Evolutionary conservation across 306 rosid species (phyloP).

Genomic region (Vigna angularis): DNA sequence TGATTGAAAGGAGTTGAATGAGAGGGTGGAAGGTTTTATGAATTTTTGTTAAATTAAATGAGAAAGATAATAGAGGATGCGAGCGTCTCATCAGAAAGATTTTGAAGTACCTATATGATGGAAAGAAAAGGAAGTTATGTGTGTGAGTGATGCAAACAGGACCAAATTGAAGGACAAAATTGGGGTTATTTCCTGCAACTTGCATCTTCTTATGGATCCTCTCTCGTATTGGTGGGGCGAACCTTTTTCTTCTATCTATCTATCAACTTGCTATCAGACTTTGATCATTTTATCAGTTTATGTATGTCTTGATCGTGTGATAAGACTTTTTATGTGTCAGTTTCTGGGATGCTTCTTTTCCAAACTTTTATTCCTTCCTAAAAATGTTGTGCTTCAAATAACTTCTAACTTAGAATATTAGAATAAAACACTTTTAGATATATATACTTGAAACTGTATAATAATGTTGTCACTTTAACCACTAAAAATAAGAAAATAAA

Average conservation of each 20-base stretch:
- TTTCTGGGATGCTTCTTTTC: neutral
- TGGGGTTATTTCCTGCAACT: constrained; percentile 16
- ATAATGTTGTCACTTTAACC: no score
- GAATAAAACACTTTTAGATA: neutral
- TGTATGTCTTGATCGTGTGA: neutral
- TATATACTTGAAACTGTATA: no score
- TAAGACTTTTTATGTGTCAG: constrained; percentile 1
- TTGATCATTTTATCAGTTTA: constrained; percentile 13
- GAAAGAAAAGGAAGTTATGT: neutral
- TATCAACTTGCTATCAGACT: constrained; percentile 29
- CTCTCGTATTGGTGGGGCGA: constrained; percentile 15
- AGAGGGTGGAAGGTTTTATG: neutral
- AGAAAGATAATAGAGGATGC: neutral
- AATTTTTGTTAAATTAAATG: neutral
- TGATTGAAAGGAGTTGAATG: neutral
- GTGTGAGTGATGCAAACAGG: neutral
- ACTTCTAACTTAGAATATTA: neutral
- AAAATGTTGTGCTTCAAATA: neutral
- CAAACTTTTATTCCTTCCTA: neutral
- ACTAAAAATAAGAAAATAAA: no score
- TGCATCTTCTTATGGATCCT: neutral
- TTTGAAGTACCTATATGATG: neutral
- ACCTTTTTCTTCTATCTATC: constrained; percentile 24
- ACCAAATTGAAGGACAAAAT: constrained; percentile 19
- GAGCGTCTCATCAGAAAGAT: neutral